phyloP scores from a whole-genome alignment of 257 asterid species.

The Striga asiatica region DNA sequence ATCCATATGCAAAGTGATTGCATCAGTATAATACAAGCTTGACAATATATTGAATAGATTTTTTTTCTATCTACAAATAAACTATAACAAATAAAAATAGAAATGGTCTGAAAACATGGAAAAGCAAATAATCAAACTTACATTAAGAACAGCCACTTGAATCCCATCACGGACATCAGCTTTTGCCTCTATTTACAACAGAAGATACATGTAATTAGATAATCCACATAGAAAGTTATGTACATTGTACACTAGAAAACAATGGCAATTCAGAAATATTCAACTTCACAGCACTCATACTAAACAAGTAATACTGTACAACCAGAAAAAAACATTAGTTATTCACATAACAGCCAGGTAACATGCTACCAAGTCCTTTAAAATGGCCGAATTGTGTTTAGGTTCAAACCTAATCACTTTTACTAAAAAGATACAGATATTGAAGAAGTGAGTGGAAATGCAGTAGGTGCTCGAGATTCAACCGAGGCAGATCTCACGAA shows the following conservation, averaged over 20 bases:
- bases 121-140: slow-evolving; percentile 27
- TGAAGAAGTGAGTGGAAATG: not conserved
- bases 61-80: not conserved
- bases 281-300: not conserved
- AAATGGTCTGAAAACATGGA: not conserved
- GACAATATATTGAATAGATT: too few species aligned
- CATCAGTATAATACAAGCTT: too few species aligned
- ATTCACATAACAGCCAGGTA: not conserved
- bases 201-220: not conserved
- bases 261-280: not conserved
- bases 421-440: not conserved
- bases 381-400: not conserved
- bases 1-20: too few species aligned
- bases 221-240: not conserved
- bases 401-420: not conserved
- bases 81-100: not conserved
- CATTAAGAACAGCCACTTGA: slow-evolving; percentile 32
- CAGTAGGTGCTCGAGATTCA: not conserved
- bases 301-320: slow-evolving; percentile 9
- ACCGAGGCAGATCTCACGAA: slow-evolving; percentile 1
- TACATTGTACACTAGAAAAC: not conserved
- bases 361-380: slow-evolving; percentile 3
- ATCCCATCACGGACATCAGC: slow-evolving; percentile 25
- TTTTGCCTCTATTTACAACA: slow-evolving; percentile 41
- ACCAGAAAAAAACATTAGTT: not conserved